Evolutionary conservation across 2,329 filamentous ascomycete genomes (phyloP).

Genomic region (Monosporascus sp.): DNA sequence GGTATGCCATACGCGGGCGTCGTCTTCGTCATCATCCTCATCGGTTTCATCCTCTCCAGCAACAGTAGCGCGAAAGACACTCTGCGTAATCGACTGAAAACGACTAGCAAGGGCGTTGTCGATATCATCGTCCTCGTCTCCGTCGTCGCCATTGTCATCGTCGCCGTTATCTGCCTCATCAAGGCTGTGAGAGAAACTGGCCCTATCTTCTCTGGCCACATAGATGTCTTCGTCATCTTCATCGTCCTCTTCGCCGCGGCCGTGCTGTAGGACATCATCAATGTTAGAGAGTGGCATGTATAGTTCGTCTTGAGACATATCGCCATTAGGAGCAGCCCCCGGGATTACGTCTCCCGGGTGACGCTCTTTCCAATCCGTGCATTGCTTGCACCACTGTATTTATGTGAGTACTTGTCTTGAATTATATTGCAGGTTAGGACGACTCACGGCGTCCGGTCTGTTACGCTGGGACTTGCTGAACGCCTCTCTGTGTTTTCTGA

Average conservation of each 20-base stretch:
- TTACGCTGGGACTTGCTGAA: slow-evolving; percentile 32
- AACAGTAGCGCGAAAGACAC: background rate
- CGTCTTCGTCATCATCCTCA: background rate
- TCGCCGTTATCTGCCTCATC: background rate
- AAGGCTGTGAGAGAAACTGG: background rate
- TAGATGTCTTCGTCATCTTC: background rate
- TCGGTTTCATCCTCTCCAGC: slow-evolving; percentile 1
- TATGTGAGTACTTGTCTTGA: slow-evolving; percentile 2
- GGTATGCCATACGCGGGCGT: background rate
- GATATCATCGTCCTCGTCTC: slow-evolving; percentile 4
- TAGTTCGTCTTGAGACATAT: slow-evolving; percentile 2
- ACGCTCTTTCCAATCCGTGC: slow-evolving; percentile 26
- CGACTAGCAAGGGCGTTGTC: slow-evolving; percentile 4
- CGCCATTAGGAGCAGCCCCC: slow-evolving; percentile 14
- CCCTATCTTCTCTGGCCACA: no score
- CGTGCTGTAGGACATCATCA: background rate
- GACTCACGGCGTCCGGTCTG: slow-evolving; percentile 23
- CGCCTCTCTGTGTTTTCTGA: slow-evolving; percentile 14
- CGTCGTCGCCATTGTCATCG: background rate
- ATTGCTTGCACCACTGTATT: slow-evolving; percentile 30
- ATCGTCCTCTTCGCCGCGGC: background rate
- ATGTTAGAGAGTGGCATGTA: background rate
- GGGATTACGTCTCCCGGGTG: slow-evolving; percentile 18
- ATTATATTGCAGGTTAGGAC: background rate
- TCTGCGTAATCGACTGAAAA: background rate